These are phyloP conservation scores for Corylus heterophylla DNA, from an alignment of 306 rosid species.

Conservation along the genomic window DNA sequence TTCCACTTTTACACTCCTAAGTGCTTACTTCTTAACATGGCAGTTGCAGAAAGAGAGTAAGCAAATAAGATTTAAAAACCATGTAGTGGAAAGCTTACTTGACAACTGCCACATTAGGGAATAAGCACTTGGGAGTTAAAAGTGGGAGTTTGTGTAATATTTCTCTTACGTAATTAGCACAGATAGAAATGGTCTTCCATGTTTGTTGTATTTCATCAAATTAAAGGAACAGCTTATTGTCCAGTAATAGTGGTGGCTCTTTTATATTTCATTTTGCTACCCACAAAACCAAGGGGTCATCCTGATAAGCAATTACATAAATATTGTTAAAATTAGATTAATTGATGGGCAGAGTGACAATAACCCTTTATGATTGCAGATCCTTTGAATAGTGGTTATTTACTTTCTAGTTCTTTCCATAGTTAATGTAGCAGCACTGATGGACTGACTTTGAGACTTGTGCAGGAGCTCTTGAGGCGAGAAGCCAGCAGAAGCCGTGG, in stretches of 20 bases:
- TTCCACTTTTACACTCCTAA: no score
- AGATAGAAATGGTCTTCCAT: background rate
- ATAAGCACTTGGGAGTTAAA: no score
- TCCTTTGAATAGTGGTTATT: background rate
- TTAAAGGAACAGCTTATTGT: background rate
- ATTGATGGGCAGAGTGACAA: conserved; percentile 4
- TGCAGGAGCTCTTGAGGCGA: conserved; percentile 70
- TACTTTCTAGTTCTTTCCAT: background rate
- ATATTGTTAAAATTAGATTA: background rate
- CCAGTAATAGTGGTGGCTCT: background rate
- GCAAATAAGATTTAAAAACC: no score
- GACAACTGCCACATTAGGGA: no score
- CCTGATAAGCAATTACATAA: background rate
- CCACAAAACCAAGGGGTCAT: background rate
- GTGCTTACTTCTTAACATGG: no score
- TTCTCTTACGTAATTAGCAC: background rate
- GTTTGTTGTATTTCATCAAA: background rate
- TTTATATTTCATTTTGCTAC: background rate
- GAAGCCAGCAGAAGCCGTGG: conserved; percentile 38
- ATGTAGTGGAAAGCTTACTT: no score
- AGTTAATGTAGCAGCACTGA: background rate
- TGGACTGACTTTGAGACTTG: conserved; percentile 5
- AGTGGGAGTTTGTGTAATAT: no score
- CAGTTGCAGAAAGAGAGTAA: no score
- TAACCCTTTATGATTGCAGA: background rate